Base-by-base conservation (phyloP, 768 basidiomycete species). In the Xanthoconium stramineum region DNA sequence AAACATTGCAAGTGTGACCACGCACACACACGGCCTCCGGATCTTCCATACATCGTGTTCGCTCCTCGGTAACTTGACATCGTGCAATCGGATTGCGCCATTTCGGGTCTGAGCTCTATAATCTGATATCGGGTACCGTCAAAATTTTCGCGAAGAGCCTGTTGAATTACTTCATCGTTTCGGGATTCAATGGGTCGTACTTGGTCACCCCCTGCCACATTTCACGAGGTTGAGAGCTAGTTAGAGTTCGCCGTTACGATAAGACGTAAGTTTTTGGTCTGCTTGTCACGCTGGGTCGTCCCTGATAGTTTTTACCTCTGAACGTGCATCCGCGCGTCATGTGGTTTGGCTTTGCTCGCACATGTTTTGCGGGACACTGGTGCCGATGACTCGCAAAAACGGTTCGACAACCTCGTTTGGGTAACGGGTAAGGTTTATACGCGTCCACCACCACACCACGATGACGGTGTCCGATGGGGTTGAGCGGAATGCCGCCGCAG, bases 11-110 rank as follows among this genome's bases (percentile, higher is more conserved):
- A 43, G 40, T 24, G 19, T n/a, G 38, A 52, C 47, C 53, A 65
- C 32, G 32, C 37, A n/a, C 56, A 49, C 2, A 47, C 61, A 66
- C 43, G 64, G 47, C 61, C 49, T 47, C 44, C 66, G 66, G 65
- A 68, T 68, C 65, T 58, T 60, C 52, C 44, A 24, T 38, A 17
- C 60, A 57, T 57, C 66, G 57, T 62, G 60, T 60, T 55, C 33
- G 52, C 56, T 61, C 53, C 6, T 35, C 58, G 56, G 63, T n/a
- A 47, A 56, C 59, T 45, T 58, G 61, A 50, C 53, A 55, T 66
- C 49, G 29, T 43, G 40, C 50, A 54, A 48, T 55, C 47, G 33
- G 47, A 57, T 43, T 54, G 54, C 30, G 39, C 32, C 52, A 44
- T 56, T 56, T 56, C 30, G 38, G 35, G 32, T 20, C 10, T 33